Conservation (phyloP, 352 stramenopile species). For the Globisporangium takayamanum region DNA sequence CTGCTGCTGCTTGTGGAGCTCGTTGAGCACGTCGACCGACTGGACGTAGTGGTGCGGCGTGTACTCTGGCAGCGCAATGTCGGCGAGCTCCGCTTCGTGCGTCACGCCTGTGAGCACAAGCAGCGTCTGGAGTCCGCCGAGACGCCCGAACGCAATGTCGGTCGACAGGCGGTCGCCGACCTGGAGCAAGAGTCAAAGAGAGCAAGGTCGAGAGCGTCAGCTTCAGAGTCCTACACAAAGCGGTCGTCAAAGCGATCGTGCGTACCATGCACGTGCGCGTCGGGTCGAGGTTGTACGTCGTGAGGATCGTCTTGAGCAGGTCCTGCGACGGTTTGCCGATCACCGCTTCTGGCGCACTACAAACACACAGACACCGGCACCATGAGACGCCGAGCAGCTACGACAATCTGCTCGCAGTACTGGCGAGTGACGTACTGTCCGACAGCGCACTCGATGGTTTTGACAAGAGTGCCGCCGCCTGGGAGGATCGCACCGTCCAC, state of each 20-base stretch:
- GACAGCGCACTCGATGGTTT: conserved; percentile 58
- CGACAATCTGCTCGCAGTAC: not conserved
- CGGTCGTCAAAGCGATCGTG: not conserved
- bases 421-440: conserved; percentile 39
- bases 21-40: conserved; percentile 70
- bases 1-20: conserved; percentile 38
- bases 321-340: conserved; percentile 83
- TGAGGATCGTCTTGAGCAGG: conserved; percentile 69
- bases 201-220: not conserved
- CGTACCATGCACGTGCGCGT: conserved; percentile 77
- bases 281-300: conserved; percentile 60
- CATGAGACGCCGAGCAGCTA: too few relatives aligned
- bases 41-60: conserved; percentile 62
- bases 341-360: conserved; percentile 57
- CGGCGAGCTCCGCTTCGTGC: conserved; percentile 41
- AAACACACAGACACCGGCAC: not conserved
- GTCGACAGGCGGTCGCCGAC: conserved; percentile 79
- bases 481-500: conserved; percentile 67
- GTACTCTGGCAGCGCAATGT: conserved; percentile 43
- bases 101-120: conserved; percentile 75
- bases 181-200: conserved; percentile 17
- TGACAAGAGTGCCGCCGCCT: conserved; percentile 59
- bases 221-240: not conserved
- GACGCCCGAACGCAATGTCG: conserved; percentile 79
- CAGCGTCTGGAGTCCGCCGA: conserved; percentile 62